A percentile compares a stretch with the other conserved stretches of the same genome.
Conservation (phyloP, 148 eudicot genomes). For the Spergularia marina region DNA sequence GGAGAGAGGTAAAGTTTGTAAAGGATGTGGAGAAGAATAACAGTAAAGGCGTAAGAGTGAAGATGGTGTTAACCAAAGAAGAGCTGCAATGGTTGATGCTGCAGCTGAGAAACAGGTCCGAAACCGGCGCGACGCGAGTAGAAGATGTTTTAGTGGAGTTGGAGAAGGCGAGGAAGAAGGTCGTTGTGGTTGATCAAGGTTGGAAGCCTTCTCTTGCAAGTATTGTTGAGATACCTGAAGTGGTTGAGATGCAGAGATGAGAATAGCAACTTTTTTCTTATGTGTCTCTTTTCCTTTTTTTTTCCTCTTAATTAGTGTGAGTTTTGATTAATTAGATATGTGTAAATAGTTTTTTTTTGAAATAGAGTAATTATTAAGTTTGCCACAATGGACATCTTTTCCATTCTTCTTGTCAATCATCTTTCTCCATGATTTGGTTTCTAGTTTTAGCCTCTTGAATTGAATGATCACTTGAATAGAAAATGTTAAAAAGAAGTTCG, state of each 20-base stretch:
- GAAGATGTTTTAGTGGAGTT: constrained; percentile 62
- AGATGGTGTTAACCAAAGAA: constrained; percentile 72
- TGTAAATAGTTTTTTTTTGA: too few relatives aligned
- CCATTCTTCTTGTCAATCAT: too few relatives aligned
- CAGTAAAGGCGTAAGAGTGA: constrained; percentile 43
- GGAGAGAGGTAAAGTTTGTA: constrained; percentile 18
- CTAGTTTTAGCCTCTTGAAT: too few relatives aligned
- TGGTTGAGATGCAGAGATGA: constrained; percentile 38
- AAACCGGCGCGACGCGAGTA: constrained; percentile 23
- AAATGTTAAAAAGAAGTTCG: too few relatives aligned
- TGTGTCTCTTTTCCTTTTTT: background rate
- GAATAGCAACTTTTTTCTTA: background rate
- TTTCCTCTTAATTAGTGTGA: background rate
- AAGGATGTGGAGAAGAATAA: constrained; percentile 16
- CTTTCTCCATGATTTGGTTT: too few relatives aligned
- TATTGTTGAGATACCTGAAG: constrained; percentile 58
- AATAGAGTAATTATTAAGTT: too few relatives aligned
- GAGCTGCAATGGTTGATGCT: constrained; percentile 60
- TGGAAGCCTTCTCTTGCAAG: constrained; percentile 77
- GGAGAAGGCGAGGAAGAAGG: constrained; percentile 34
- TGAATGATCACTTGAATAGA: too few relatives aligned
- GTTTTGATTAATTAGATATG: too few relatives aligned
- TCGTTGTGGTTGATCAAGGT: constrained; percentile 2
- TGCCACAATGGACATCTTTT: too few relatives aligned
- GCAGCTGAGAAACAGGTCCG: constrained; percentile 31